Base-by-base conservation (phyloP, 257 asterid species). In the Voacanga thouarsii region DNA sequence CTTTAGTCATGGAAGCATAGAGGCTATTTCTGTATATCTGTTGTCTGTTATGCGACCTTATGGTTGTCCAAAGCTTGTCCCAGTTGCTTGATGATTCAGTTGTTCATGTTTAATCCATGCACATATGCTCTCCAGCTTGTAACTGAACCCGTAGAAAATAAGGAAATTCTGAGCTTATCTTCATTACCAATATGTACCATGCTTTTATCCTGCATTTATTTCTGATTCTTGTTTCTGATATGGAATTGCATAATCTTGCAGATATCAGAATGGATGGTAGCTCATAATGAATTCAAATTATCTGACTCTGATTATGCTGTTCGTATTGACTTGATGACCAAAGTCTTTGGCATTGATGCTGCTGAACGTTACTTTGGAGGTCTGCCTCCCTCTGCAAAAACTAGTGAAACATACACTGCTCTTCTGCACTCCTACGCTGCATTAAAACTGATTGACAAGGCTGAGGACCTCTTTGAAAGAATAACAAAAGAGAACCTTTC, bases 231-330 rank as follows among this genome's bases (percentile, higher is more conserved):
- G 43, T 21, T 18, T 66, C 9, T 66, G 66, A 75, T 9, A 1
- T 75, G 71, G 0, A 60, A 43, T 70, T 82, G 80, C 71, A 77
- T 77, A 50, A 81, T 80, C 82, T 82, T 85, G 79, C 94, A 90
- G 99, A 80, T 94, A 82, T 91, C 99, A 23, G 99, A 94, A 71
- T 94, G 99, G 99, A 90, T 94, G 96, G 85, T 94, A 72, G 81
- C 89, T 83, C 89, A 89, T 49, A 91, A 88, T 9, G 91, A 94
- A 84, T 89, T 85, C 76, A 75, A 84, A 45, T 56, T 89, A 83
- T 89, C 92, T 0, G 96, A 90, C 85, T 84, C 96, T 3, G 99
- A 94, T 78, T 91, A 90, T 82, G 97, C 98, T 15, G 81, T 86
- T 84, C 94, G 97, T 68, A 87, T 95, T 60, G 89, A 91, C 87